A percentile compares a stretch with the other conserved stretches of the same genome.
phyloP scores from a whole-genome alignment of 1,139 yeast genomes.

The Taiozyma sp. region DNA sequence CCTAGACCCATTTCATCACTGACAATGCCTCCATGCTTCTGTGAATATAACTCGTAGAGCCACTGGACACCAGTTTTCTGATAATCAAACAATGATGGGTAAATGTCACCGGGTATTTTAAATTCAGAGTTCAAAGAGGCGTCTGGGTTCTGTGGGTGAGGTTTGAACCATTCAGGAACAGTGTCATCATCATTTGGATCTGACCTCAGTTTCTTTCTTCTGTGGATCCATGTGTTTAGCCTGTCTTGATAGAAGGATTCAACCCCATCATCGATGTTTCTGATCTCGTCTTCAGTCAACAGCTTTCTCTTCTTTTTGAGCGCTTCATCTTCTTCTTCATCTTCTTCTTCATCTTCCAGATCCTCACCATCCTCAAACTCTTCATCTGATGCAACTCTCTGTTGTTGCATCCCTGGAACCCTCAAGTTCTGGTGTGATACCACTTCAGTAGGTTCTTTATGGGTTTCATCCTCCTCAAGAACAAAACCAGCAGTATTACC shows the following conservation, averaged over 20 bases:
- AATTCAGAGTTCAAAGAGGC: conserved; percentile 67
- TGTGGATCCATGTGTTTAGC: conserved; percentile 51
- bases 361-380: conserved; percentile 14
- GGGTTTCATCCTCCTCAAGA: conserved; percentile 27
- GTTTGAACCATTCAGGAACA: conserved; percentile 50
- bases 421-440: conserved; percentile 39
- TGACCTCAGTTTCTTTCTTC: conserved; percentile 35
- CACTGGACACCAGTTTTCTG: conserved; percentile 90
- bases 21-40: conserved; percentile 87
- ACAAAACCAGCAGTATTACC: conserved; percentile 62
- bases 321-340: conserved; percentile 17
- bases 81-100: conserved; percentile 82
- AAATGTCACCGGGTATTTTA: conserved; percentile 85
- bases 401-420: conserved; percentile 35
- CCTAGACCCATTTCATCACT: conserved; percentile 99
- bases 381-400: conserved; percentile 24
- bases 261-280: conserved; percentile 76
- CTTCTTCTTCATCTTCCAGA: conserved; percentile 11
- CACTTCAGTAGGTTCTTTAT: conserved; percentile 10
- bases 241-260: conserved; percentile 58
- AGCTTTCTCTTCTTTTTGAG: conserved; percentile 14
- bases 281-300: conserved; percentile 27
- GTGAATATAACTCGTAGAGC: conserved; percentile 77
- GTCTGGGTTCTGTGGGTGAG: conserved; percentile 78
- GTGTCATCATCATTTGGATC: conserved; percentile 22